A percentile compares a stretch with the other conserved stretches of the same genome.
phyloP scores from a whole-genome alignment of 2,329 filamentous ascomycete genomes.

The Paraphaeosphaeria sporulosa region DNA sequence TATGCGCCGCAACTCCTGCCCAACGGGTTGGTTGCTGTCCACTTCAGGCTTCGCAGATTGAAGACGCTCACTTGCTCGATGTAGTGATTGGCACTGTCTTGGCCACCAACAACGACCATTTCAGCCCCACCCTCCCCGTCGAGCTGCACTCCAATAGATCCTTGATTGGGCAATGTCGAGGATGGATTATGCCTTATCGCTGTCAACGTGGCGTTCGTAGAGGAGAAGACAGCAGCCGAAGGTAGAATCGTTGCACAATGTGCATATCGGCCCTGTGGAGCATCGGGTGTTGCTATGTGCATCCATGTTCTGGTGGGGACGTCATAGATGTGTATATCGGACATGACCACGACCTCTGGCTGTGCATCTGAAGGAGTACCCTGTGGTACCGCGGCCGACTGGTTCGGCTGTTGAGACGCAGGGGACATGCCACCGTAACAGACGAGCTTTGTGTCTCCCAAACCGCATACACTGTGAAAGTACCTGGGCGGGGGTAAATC shows the following conservation, averaged over 20 bases:
- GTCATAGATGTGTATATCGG: constrained; percentile 95
- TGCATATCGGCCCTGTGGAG: constrained; percentile 92
- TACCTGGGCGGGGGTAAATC: constrained; percentile 91
- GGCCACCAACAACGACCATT: constrained; percentile 96
- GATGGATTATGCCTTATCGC: constrained; percentile 90
- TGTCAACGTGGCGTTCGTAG: constrained; percentile 80
- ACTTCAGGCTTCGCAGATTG: constrained; percentile 92
- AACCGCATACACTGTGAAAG: constrained; percentile 93
- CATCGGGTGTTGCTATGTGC: constrained; percentile 78
- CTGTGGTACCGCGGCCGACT: constrained; percentile 46
- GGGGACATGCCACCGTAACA: constrained; percentile 99
- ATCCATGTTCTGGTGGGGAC: constrained; percentile 84
- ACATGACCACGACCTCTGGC: constrained; percentile 94
- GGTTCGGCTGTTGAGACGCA: constrained; percentile 57
- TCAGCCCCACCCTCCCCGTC: constrained; percentile 93
- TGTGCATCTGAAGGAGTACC: constrained; percentile 66
- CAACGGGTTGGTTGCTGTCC: constrained; percentile 87
- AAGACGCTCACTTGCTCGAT: constrained; percentile 99
- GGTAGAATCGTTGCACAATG: constrained; percentile 94
- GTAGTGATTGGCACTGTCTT: constrained; percentile 97
- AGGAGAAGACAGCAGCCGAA: constrained; percentile 86
- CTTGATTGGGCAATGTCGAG: constrained; percentile 83
- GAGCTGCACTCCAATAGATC: constrained; percentile 84
- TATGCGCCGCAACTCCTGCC: constrained; percentile 96
- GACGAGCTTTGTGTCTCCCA: constrained; percentile 95